Evolutionary conservation across 2,329 filamentous ascomycete species (phyloP).

Genomic region (Zymoseptoria brevis): DNA sequence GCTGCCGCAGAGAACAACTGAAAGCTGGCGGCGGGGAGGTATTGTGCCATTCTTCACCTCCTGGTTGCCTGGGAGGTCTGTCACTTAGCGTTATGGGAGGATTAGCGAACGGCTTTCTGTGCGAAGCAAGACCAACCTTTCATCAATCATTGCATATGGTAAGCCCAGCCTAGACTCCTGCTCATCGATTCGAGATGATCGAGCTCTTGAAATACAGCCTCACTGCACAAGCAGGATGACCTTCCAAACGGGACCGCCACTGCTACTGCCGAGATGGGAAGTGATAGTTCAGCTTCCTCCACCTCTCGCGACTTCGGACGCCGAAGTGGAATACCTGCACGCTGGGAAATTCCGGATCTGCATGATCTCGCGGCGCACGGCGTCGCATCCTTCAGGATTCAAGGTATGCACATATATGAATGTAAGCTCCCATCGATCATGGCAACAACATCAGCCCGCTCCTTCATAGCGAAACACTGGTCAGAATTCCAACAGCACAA

Average conservation of each 20-base stretch:
- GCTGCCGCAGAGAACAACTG: constrained; percentile 7
- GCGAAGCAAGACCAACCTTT: background rate
- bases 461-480: background rate
- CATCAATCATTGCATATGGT: background rate
- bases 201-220: background rate
- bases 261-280: background rate
- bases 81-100: constrained; percentile 9
- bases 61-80: constrained; percentile 4
- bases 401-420: background rate
- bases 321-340: background rate
- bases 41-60: constrained; percentile 8
- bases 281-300: background rate
- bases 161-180: background rate
- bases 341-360: background rate
- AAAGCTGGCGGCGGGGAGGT: constrained; percentile 10
- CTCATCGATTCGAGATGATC: background rate
- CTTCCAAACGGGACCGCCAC: background rate
- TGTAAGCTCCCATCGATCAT: background rate
- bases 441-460: background rate
- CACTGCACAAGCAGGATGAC: background rate
- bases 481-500: background rate
- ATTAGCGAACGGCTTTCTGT: background rate
- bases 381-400: background rate
- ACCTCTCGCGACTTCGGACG: background rate
- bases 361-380: background rate